Percentiles rank a stretch among this genome's conserved stretches.
Conservation (phyloP, 2,329 filamentous ascomycete species). For the Blastomyces gilchristii region DNA sequence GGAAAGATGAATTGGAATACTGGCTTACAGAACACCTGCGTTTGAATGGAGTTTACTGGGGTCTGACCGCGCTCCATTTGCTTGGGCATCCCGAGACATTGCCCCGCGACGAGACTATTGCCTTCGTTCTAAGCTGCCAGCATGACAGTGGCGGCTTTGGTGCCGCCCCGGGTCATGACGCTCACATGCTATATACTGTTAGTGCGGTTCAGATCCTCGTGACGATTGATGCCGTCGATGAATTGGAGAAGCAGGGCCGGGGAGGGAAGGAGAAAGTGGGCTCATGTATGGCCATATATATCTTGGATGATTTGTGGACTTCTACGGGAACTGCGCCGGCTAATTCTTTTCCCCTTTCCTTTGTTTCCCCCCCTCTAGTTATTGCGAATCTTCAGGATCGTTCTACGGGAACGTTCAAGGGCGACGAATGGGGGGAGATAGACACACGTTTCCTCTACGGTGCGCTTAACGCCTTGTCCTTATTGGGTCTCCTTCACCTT, state of each 20-base stretch:
- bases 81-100: conserved; percentile 72
- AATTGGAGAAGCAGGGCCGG: conserved; percentile 61
- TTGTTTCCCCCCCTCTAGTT: conserved; percentile 38
- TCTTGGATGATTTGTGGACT: conserved; percentile 11
- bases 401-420: conserved; percentile 75
- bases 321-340: not conserved
- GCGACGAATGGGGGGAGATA: conserved; percentile 92
- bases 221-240: conserved; percentile 71
- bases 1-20: conserved; percentile 91
- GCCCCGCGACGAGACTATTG: conserved; percentile 67
- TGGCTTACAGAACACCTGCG: conserved; percentile 96
- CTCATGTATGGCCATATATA: conserved; percentile 52
- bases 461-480: conserved; percentile 77
- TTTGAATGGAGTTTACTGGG: conserved; percentile 95
- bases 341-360: not conserved
- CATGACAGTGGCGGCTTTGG: conserved; percentile 84
- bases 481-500: conserved; percentile 61
- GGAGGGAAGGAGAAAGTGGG: conserved; percentile 62
- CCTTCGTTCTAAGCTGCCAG: conserved; percentile 93
- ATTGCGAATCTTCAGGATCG: conserved; percentile 73
- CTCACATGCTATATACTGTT: conserved; percentile 92
- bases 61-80: conserved; percentile 76
- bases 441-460: conserved; percentile 93
- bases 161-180: conserved; percentile 85
- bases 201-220: conserved; percentile 90